Base-by-base conservation (phyloP, 2,329 filamentous ascomycete species). In the Pezicula radicicola region DNA sequence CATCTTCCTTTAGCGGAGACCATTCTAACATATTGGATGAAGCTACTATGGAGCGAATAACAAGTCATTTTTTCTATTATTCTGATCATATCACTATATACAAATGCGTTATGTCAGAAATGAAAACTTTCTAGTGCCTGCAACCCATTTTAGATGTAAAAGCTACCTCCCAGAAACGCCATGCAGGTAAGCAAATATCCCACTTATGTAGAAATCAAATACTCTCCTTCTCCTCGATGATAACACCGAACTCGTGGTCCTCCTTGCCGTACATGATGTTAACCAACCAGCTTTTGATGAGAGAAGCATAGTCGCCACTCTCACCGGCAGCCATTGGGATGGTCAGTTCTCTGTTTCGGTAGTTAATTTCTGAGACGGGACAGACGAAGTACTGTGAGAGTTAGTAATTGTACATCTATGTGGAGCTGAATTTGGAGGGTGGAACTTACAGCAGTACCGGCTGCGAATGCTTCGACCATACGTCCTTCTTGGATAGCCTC, bases 401-500 rank as follows among this genome's bases (percentile, higher is more conserved):
- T 7, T 19, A 35, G 55, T 40, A 53, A 41, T 48, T 18, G 30
- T 9, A 41, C 45, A 41, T 19, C 47, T 33, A 16, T 25, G 3
- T 7, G 42, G 36, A 10, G 37, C 48, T 25, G 19, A 13, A 19
- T n/a, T 36, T 15, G 30, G 13, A 45, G 30, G 3, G 16, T 12
- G 25, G 4, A 28, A 42, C 84, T 76, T 76, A 88, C 85, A 51
- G 92, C 92, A 56, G 92, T 97, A 16, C 93, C 92, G 33, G 88
- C 84, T 7, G 88, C 89, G 66, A 97, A 97, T 1, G 89, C 81
- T 73, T 97, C 92, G 9, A 96, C 68, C 41, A 96, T 70, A 2
- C 91, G 77, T 3, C 89, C 91, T 65, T 96, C 89, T 41, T 79
- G 72, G 25, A 83, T 74, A 1, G 91, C 91, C 65, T 87, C 80